Evolutionary conservation across 345 rosid species (phyloP), one percentile per base, ranked within the genome.

Genomic region (Corchorus capsularis): DNA sequence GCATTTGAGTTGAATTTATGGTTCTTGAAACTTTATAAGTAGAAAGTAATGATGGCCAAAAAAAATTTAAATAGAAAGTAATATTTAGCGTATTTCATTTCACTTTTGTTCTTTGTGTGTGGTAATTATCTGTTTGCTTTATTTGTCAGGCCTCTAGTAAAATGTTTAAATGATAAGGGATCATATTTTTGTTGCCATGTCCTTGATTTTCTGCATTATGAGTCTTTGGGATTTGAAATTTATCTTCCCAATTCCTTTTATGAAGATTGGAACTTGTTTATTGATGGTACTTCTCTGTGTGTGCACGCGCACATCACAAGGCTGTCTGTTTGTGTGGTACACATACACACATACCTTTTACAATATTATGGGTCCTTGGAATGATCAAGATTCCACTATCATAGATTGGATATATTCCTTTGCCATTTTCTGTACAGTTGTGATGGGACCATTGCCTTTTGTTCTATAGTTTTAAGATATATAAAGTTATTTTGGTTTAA

Each of bases 1-100:
- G 49, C 62, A 17, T 53, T n/a, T 72, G 59, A 34, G 71, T 74
- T 34, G 69, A 74, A 11, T 46, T 32, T 16, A 17, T 74, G 35
- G 47, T 82, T 46, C 16, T 67, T 63, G 49, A 67, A 35, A 63
- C 14, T 49, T 19, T 47, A 37, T 46, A 56, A 54, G 27, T 56
- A 64, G 46, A 20, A 27, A 27, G 27, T 27, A 1, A 27, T 27
- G 27, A 27, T 27, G 27, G 27, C 27, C 27, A 27, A 27, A 27
- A 27, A 27, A 27, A 27, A 27, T 27, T 27, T 27, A 27, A 27
- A 27, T 27, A 27, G 27, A 27, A 27, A 69, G 11, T 35, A 10
- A 60, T 60, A 61, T 10, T 75, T 56, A n/a, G n/a, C 12, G 34
- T 56, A 6, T 59, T 15, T 43, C 37, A 15, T 45, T 37, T 39